Evolutionary conservation across 2,329 filamentous ascomycete species (phyloP).

Genomic region (Mycocentrospora acerina): DNA sequence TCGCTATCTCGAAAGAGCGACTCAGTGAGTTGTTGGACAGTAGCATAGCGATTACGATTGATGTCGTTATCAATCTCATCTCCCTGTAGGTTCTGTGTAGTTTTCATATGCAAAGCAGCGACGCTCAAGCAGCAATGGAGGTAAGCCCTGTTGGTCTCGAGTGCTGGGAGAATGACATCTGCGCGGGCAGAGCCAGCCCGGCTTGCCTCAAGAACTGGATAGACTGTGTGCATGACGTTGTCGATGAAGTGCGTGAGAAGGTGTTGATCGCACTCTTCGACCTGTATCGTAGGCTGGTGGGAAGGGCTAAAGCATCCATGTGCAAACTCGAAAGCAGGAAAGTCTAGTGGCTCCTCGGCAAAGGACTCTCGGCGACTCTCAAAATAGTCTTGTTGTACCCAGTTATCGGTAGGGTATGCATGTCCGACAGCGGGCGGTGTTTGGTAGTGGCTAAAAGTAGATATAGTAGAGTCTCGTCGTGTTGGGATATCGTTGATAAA

Average conservation of each 20-base stretch:
- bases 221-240: constrained; percentile 82
- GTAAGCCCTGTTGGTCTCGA: constrained; percentile 90
- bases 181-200: constrained; percentile 80
- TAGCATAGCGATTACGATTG: constrained; percentile 85
- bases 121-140: constrained; percentile 95
- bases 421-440: constrained; percentile 72
- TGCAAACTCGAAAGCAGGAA: constrained; percentile 81
- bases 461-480: constrained; percentile 80
- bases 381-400: constrained; percentile 72
- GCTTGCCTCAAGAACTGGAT: constrained; percentile 88
- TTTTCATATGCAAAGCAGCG: constrained; percentile 88
- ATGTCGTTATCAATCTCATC: constrained; percentile 87
- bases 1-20: constrained; percentile 77
- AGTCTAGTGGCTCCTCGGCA: constrained; percentile 58
- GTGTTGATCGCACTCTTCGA: constrained; percentile 84
- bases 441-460: constrained; percentile 90
- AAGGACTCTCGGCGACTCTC: constrained; percentile 69
- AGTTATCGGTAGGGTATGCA: constrained; percentile 67
- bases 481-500: constrained; percentile 90
- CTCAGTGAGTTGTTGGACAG: constrained; percentile 82
- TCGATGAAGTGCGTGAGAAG: constrained; percentile 89
- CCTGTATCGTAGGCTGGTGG: constrained; percentile 72
- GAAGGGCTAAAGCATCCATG: constrained; percentile 63
- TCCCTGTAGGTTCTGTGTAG: constrained; percentile 64
- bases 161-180: constrained; percentile 80